These are phyloP conservation scores for Obelidium mucronatum DNA, from an alignment of 192 early-diverging fungal species.

Conservation along the genomic window DNA sequence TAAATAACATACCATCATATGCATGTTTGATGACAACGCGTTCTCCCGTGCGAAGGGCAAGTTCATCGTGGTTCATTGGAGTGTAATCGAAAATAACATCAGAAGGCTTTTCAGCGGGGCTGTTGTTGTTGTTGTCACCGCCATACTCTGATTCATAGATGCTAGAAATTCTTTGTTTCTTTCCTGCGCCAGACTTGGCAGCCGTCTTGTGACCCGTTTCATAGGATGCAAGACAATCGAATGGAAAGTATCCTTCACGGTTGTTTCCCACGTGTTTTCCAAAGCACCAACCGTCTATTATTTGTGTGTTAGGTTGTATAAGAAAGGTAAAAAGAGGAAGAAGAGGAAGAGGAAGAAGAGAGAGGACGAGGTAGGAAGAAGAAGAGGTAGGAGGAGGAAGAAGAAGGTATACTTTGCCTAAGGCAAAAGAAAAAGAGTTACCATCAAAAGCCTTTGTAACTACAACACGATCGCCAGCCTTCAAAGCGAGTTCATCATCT, in stretches of 20 bases:
- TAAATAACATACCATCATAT: too few relatives aligned
- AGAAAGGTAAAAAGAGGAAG: too few relatives aligned
- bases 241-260: not conserved
- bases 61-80: slow-evolving; percentile 13
- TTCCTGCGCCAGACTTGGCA: not conserved
- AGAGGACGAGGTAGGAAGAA: too few relatives aligned
- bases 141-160: slow-evolving; percentile 15
- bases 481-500: slow-evolving; percentile 3
- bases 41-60: not conserved
- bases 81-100: too few relatives aligned
- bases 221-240: not conserved
- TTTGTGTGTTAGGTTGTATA: too few relatives aligned
- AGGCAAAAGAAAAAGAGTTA: too few relatives aligned
- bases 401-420: too few relatives aligned
- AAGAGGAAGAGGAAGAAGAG: too few relatives aligned
- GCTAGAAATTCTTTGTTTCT: slow-evolving; percentile 5
- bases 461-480: not conserved
- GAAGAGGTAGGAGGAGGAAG: too few relatives aligned
- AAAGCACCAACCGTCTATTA: slow-evolving; percentile 18
- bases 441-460: not conserved
- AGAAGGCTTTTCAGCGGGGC: too few relatives aligned
- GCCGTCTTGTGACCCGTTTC: not conserved
- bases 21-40: not conserved
- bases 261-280: not conserved
- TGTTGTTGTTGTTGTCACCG: too few relatives aligned